phyloP scores from a whole-genome alignment of 2,329 filamentous ascomycete genomes.

The Dichotomopilus funicola region DNA sequence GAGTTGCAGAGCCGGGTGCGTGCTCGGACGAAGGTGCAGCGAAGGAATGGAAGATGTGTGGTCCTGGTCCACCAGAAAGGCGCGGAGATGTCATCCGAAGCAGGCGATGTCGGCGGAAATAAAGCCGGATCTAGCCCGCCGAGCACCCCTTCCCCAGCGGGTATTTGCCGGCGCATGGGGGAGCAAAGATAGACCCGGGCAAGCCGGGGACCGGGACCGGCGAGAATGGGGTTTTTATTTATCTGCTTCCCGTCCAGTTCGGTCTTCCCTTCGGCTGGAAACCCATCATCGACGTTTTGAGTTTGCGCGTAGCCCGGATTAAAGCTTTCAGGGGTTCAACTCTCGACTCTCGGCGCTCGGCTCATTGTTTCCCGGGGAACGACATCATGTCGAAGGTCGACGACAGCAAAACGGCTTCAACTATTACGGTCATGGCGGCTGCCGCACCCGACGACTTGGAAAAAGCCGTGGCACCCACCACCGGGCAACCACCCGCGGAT shows the following conservation, averaged over 20 bases:
- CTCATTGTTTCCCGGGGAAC: no score
- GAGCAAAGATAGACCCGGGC: no score
- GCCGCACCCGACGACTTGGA: conserved; percentile 9
- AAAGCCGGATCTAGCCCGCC: conserved; percentile 9
- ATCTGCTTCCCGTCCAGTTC: no score
- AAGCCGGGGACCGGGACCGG: no score
- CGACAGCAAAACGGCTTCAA: no score
- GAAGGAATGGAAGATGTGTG: background rate
- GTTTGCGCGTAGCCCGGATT: no score
- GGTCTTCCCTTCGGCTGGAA: no score
- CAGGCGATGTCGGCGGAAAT: conserved; percentile 18
- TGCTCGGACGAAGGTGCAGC: conserved; percentile 6
- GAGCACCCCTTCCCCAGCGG: background rate
- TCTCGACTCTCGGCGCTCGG: no score
- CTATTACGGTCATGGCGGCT: background rate
- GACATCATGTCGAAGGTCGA: no score
- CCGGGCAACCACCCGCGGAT: background rate
- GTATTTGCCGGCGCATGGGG: background rate
- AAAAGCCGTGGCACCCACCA: conserved; percentile 2
- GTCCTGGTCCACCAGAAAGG: conserved; percentile 9
- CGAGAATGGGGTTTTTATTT: no score
- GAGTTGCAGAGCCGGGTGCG: background rate
- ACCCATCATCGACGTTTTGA: no score
- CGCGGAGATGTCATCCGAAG: conserved; percentile 11
- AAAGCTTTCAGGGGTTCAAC: no score